These are phyloP conservation scores for Boletus edulis DNA, from an alignment of 768 basidiomycete species.

Conservation along the genomic window DNA sequence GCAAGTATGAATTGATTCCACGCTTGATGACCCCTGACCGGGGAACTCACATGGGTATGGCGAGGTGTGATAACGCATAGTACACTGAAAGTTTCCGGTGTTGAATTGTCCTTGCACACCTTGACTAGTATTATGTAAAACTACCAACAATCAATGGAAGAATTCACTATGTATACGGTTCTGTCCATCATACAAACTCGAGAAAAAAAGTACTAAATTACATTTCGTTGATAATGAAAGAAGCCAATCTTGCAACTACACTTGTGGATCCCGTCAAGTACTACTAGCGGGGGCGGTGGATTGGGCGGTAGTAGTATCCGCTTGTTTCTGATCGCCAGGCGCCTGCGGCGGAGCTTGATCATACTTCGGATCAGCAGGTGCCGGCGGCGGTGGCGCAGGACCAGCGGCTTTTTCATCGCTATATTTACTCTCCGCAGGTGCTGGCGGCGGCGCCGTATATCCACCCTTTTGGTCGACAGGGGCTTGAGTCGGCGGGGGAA, in stretches of 20 bases:
- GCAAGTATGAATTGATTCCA: background rate
- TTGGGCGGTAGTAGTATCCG: background rate
- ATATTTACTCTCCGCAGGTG: background rate
- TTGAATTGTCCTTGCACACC: no score
- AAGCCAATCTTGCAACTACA: background rate
- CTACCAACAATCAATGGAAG: no score
- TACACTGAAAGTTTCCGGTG: no score
- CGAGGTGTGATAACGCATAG: no score
- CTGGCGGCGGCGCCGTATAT: background rate
- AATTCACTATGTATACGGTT: background rate
- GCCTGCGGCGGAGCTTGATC: background rate
- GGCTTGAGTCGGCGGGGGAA: background rate
- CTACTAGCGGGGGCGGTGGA: background rate
- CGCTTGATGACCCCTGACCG: no score
- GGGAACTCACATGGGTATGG: no score
- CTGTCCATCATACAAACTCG: background rate
- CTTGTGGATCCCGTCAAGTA: background rate
- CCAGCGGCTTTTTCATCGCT: background rate
- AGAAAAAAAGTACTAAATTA: background rate
- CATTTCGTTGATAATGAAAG: background rate
- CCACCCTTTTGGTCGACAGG: slow-evolving; percentile 9
- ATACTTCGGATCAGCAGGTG: background rate
- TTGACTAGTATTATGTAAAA: background rate
- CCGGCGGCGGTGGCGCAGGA: background rate
- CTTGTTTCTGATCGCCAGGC: slow-evolving; percentile 7